These are phyloP conservation scores for Blastocystis sp. DNA, from an alignment of 352 stramenopile genomes.

Conservation along the genomic window DNA sequence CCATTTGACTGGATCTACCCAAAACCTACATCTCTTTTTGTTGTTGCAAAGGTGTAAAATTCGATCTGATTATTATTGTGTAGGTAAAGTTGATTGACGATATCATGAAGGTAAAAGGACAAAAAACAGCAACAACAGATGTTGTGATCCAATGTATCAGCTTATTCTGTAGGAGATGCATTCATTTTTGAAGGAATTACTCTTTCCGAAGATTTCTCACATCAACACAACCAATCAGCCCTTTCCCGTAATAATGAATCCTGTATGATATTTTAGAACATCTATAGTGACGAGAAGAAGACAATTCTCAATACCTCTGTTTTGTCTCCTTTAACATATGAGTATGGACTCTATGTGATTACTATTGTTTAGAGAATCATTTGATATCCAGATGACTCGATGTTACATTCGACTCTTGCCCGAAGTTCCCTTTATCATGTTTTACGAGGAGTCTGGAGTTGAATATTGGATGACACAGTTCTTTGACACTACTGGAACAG, in stretches of 20 bases:
- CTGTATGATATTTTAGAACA: not conserved
- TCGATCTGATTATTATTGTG: not conserved
- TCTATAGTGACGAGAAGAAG: constrained; percentile 50
- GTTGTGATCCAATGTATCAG: not conserved
- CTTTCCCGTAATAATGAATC: not conserved
- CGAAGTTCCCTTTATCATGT: constrained; percentile 32
- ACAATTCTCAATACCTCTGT: constrained; percentile 21
- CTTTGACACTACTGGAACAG: not conserved
- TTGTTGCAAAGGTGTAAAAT: not conserved
- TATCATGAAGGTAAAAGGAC: not conserved
- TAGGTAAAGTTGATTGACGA: constrained; percentile 42
- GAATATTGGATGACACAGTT: constrained; percentile 46
- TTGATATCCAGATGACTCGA: constrained; percentile 52
- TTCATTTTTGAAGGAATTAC: constrained; percentile 7
- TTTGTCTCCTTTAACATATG: constrained; percentile 23
- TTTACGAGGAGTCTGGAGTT: not conserved
- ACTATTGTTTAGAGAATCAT: constrained; percentile 15
- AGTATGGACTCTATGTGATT: not conserved
- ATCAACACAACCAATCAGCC: constrained; percentile 58
- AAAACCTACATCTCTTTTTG: constrained; percentile 17
- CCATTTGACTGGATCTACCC: constrained; percentile 44
- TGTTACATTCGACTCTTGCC: constrained; percentile 57
- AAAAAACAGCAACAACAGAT: constrained; percentile 14
- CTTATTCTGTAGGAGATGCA: not conserved
- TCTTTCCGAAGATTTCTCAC: constrained; percentile 24